Evolutionary conservation across 2,329 filamentous ascomycete genomes (phyloP).

Genomic region (Cryoendolithus antarcticus): DNA sequence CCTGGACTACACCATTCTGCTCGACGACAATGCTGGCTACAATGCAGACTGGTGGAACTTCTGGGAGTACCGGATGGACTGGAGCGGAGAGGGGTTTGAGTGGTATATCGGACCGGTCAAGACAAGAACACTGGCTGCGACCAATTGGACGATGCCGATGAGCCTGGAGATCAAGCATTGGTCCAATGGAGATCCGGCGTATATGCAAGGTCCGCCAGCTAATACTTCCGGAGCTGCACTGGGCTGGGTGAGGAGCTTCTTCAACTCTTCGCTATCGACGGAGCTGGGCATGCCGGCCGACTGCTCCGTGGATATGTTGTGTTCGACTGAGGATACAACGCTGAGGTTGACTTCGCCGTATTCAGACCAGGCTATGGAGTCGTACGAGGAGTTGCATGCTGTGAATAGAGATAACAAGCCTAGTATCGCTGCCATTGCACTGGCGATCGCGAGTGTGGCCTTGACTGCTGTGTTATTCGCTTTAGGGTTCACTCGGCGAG

Average conservation of each 20-base stretch:
- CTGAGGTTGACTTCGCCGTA: constrained; percentile 12
- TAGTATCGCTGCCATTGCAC: constrained; percentile 3
- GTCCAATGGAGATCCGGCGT: constrained; percentile 33
- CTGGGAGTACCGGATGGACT: constrained; percentile 32
- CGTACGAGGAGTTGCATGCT: neutral
- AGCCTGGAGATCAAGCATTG: constrained; percentile 33
- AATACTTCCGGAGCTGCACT: constrained; percentile 27
- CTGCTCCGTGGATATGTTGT: constrained; percentile 3
- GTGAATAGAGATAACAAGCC: neutral
- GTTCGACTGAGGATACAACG: constrained; percentile 8
- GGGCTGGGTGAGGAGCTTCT: constrained; percentile 33
- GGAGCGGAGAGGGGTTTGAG: constrained; percentile 28
- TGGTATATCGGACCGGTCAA: constrained; percentile 27
- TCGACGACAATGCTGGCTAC: constrained; percentile 13
- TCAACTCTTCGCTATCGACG: constrained; percentile 33
- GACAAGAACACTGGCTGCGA: constrained; percentile 22
- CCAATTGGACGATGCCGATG: constrained; percentile 21
- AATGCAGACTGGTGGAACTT: constrained; percentile 28
- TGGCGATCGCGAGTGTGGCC: constrained; percentile 3
- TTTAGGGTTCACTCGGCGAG: constrained; percentile 2
- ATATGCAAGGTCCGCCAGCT: constrained; percentile 31
- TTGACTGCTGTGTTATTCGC: constrained; percentile 3
- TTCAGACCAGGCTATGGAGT: constrained; percentile 3
- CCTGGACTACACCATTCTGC: constrained; percentile 23
- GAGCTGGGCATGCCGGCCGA: neutral